phyloP scores from a whole-genome alignment of 257 asterid species.

The Nyctanthes arbortristis region DNA sequence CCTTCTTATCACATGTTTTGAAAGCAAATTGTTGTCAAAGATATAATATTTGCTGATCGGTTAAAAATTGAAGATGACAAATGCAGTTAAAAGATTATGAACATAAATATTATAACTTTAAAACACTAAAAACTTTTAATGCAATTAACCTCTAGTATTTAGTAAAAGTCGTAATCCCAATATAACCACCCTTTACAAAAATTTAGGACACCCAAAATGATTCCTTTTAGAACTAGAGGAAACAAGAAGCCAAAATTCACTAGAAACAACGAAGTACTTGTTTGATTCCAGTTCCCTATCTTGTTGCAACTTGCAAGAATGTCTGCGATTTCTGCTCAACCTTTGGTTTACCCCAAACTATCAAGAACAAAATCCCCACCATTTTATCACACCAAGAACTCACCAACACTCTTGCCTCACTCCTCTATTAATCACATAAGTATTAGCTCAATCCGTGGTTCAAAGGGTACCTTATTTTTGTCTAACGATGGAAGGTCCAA shows the following conservation, averaged over 20 bases:
- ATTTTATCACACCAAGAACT: constrained; percentile 17
- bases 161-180: too few relatives aligned
- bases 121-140: too few relatives aligned
- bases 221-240: too few relatives aligned
- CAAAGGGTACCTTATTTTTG: constrained; percentile 23
- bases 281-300: not conserved
- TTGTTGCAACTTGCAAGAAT: constrained; percentile 16
- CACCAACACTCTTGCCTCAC: not conserved
- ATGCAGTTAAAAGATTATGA: too few relatives aligned
- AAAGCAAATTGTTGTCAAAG: too few relatives aligned
- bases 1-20: too few relatives aligned
- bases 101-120: too few relatives aligned
- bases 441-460: constrained; percentile 6
- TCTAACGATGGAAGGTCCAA: constrained; percentile 11
- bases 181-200: too few relatives aligned
- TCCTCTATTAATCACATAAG: not conserved
- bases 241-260: not conserved
- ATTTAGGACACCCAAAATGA: too few relatives aligned
- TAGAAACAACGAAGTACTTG: not conserved
- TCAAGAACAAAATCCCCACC: constrained; percentile 18
- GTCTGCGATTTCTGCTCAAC: constrained; percentile 39
- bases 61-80: too few relatives aligned
- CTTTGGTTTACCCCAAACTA: constrained; percentile 34
- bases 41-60: too few relatives aligned
- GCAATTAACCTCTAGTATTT: too few relatives aligned